These are phyloP conservation scores for Tricholoma matsutake DNA, from an alignment of 768 basidiomycete genomes.

Conservation along the genomic window DNA sequence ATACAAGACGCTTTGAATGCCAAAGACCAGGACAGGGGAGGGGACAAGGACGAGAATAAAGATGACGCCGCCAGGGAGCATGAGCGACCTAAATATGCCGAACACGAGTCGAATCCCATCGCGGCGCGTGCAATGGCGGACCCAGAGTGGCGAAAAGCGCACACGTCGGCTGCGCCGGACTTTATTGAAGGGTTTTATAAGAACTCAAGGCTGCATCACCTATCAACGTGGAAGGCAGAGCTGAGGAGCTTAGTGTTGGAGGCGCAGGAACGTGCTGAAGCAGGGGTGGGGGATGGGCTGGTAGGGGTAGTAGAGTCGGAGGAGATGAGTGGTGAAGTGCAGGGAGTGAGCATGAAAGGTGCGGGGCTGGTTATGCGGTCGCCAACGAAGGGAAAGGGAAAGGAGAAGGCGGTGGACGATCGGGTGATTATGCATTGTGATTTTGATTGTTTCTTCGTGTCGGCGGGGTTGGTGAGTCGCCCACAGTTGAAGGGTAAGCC, in stretches of 20 bases:
- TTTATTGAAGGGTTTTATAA: slow-evolving; percentile 85
- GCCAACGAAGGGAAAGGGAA: slow-evolving; percentile 47
- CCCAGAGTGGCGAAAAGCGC: slow-evolving; percentile 79
- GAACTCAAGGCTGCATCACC: slow-evolving; percentile 89
- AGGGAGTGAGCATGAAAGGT: slow-evolving; percentile 49
- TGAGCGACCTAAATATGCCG: slow-evolving; percentile 60
- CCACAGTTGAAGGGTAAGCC: slow-evolving; percentile 86
- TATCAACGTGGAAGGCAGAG: slow-evolving; percentile 92
- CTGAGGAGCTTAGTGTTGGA: slow-evolving; percentile 74
- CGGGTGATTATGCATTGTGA: slow-evolving; percentile 88
- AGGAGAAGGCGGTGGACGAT: slow-evolving; percentile 52
- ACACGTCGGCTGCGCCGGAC: slow-evolving; percentile 83
- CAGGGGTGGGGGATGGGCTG: slow-evolving; percentile 16
- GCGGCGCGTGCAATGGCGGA: slow-evolving; percentile 81
- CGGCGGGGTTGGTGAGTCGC: slow-evolving; percentile 77
- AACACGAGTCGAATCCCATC: slow-evolving; percentile 61
- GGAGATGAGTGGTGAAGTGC: slow-evolving; percentile 5
- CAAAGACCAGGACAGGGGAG: background rate
- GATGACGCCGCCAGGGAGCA: background rate
- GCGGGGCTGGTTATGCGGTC: slow-evolving; percentile 48
- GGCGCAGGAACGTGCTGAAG: slow-evolving; percentile 71
- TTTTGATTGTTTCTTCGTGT: slow-evolving; percentile 97
- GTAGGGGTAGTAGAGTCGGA: slow-evolving; percentile 33
- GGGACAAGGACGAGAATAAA: background rate
- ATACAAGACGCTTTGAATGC: background rate